Evolutionary conservation across 768 basidiomycete species (phyloP).

Genomic region (Chalciporus pseudorubinellus): DNA sequence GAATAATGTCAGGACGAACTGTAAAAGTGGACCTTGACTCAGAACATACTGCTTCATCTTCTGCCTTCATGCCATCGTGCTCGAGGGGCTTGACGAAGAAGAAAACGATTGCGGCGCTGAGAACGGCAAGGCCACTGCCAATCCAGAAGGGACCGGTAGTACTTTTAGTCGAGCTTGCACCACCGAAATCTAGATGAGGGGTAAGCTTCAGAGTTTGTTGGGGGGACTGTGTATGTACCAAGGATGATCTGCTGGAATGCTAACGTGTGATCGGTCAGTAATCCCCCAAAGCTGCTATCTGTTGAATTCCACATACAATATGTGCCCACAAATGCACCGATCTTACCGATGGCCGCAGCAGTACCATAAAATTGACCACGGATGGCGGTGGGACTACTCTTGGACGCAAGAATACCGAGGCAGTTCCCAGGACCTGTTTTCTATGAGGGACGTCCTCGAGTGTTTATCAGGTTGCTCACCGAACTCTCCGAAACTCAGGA

Average conservation of each 20-base stretch:
- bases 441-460: slow-evolving; percentile 1
- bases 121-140: slow-evolving; percentile 77
- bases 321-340: slow-evolving; percentile 81
- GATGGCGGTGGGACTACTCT: slow-evolving; percentile 81
- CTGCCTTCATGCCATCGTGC: slow-evolving; percentile 75
- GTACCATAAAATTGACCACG: slow-evolving; percentile 85
- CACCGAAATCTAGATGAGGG: slow-evolving; percentile 56
- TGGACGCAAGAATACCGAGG: slow-evolving; percentile 80
- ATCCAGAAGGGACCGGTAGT: slow-evolving; percentile 89
- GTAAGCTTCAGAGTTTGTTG: not conserved
- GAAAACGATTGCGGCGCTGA: slow-evolving; percentile 72
- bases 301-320: slow-evolving; percentile 52
- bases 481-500: slow-evolving; percentile 85
- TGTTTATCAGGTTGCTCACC: slow-evolving; percentile 39
- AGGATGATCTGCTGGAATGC: slow-evolving; percentile 67
- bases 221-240: slow-evolving; percentile 35
- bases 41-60: slow-evolving; percentile 61
- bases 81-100: slow-evolving; percentile 72
- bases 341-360: slow-evolving; percentile 83
- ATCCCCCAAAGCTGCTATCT: not conserved
- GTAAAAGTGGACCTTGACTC: not conserved
- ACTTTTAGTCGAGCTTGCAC: slow-evolving; percentile 46
- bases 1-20: not conserved
- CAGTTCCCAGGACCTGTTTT: slow-evolving; percentile 74
- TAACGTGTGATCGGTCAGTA: slow-evolving; percentile 24